Conservation (phyloP, 2,329 filamentous ascomycete genomes). For the Monascus ruber region DNA sequence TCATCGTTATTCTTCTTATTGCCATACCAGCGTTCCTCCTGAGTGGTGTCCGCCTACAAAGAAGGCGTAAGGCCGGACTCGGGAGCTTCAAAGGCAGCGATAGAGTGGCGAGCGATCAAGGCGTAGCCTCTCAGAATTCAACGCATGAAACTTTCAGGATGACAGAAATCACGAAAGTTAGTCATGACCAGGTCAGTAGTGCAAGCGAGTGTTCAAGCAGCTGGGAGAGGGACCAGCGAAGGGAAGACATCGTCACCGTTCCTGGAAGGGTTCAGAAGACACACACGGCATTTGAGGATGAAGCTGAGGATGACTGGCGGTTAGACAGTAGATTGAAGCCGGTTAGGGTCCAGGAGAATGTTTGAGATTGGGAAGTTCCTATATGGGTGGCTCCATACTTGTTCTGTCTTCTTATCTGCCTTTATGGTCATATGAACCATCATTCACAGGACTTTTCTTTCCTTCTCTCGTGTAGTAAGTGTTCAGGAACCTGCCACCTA, state of each 20-base stretch:
- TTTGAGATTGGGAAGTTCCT: slow-evolving; percentile 23
- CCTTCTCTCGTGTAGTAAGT: slow-evolving; percentile 3
- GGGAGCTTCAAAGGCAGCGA: slow-evolving; percentile 46
- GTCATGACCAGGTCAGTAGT: slow-evolving; percentile 6
- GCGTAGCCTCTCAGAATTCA: slow-evolving; percentile 34
- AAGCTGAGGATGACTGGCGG: slow-evolving; percentile 27
- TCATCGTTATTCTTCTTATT: slow-evolving; percentile 35
- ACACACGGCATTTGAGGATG: slow-evolving; percentile 34
- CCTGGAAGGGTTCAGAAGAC: slow-evolving; percentile 6
- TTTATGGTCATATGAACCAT: neutral
- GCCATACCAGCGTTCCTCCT: slow-evolving; percentile 31
- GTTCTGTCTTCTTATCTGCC: neutral
- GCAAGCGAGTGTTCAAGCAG: slow-evolving; percentile 43
- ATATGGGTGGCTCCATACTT: neutral
- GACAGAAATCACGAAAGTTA: slow-evolving; percentile 17
- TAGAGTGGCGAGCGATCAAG: slow-evolving; percentile 45
- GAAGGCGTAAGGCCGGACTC: slow-evolving; percentile 27
- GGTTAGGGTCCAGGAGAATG: slow-evolving; percentile 37
- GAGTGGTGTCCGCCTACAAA: slow-evolving; percentile 36
- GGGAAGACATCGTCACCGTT: slow-evolving; percentile 13
- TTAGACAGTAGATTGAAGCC: slow-evolving; percentile 30
- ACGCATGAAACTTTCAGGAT: slow-evolving; percentile 25
- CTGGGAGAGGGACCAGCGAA: slow-evolving; percentile 42
- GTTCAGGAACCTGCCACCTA: neutral
- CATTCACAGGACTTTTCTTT: neutral